Evolutionary conservation across 257 asterid genomes (phyloP), one percentile per base, ranked within the genome.

Genomic region (Coffea eugenioides): DNA sequence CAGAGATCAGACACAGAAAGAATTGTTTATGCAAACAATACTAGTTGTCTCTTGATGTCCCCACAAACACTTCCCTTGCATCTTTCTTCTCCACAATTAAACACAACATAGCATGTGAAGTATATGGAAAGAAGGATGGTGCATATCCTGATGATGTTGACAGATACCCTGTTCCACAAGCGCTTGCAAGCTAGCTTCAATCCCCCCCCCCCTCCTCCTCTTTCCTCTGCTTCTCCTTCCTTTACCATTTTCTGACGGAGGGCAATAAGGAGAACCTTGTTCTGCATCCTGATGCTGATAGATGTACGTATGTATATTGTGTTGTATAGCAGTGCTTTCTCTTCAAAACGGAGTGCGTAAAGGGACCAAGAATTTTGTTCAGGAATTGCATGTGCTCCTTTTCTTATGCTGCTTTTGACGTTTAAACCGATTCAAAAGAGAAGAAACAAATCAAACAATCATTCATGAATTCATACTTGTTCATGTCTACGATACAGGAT

Each of bases 101-200:
- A 73, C 67, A 77, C 31, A 70, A 82, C 82, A 82, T 78, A 36
- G 79, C 85, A 78, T 78, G 85, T 82, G 82, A 69, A 81, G 61
- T 65, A 77, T 66, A 80, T 54, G 27, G 76, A 65, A 74, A 74
- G 83, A 69, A 48, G 78, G 71, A 82, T 78, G 74, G 81, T 67
- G 71, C 39, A 77, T 76, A 84, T 80, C 76, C 70, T 77, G 86
- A 79, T 84, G 86, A 83, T 69, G 76, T 68, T 73, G 84, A 84
- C 80, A 71, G 64, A 43, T 73, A 71, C 48, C 69, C 66, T 52
- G 69, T 71, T 65, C 73, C 83, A 80, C 78, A 62, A 41, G 48
- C 80, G 23, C 80, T 76, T 45, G 36, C 34, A 65, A 68, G 52
- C 54, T 21, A 14, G 0, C 59, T 52, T 15, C 59, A 18, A 18